Evolutionary conservation across 805 yeast genomes (phyloP), one percentile per base, ranked within the genome.

Genomic region (Ogataea saltuana): DNA sequence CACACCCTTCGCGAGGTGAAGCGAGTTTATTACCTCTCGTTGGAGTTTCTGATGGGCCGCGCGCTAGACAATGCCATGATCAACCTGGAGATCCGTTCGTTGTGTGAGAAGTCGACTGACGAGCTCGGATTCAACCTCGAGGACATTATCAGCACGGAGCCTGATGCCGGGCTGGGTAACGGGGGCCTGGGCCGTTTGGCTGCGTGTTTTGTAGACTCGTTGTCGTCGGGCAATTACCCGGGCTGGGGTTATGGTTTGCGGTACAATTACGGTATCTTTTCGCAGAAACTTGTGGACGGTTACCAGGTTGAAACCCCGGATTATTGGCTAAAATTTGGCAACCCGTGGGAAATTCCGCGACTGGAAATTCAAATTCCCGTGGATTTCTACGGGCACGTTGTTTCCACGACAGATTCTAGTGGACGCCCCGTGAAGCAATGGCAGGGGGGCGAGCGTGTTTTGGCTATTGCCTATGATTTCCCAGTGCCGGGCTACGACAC

Each of bases 171-270:
- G 19, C 75, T 89, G 42, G 97, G 97, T 58, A 90, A 90, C 59
- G 97, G 97, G 61, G 97, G 97, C 51, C 71, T 89, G 44, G 97
- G 97, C 50, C 80, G 97, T 62, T 73, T 89, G 60, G 97, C 97
- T 17, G 96, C 97, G 16, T 90, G 97, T 67, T 89, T 88, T 61
- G 79, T 89, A 36, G 97, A 90, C 68, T 88, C 96, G 1, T 70
- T 89, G 62, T 80, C 93, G 26, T 81, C 95, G 4, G 84, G 86
- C 52, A 82, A 86, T 64, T 87, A 86, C 64, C 88, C 95, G 13
- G 96, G 95, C 39, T 89, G 97, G 97, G 97, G 97, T 50, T 89
- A 89, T 64, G 97, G 97, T 47, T 71, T 89, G 54, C 83, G 95
- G 62, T 89, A 89, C 69, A 88, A 88, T 66, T 89, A 90, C 61